Evolutionary conservation across 306 rosid species (phyloP).

Genomic region (Datisca glomerata): DNA sequence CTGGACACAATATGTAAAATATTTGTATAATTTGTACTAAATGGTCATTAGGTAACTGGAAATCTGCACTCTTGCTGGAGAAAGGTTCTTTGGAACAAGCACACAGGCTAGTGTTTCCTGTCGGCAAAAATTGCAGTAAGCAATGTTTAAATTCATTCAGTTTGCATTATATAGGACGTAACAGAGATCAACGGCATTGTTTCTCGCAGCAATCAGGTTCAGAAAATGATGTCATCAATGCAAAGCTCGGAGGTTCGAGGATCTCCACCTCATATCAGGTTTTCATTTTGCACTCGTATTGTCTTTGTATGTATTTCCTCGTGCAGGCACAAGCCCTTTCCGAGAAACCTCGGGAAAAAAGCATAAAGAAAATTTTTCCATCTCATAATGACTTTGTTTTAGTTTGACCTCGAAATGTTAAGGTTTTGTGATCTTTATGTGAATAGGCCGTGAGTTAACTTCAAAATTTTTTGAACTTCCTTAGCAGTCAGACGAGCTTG

Average conservation of each 20-base stretch:
- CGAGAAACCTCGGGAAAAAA: background rate
- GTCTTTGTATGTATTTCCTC: background rate
- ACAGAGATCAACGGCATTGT: slow-evolving; percentile 1
- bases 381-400: no score
- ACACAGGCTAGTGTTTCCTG: background rate
- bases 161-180: background rate
- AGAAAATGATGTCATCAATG: slow-evolving; percentile 72
- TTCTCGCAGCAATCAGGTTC: slow-evolving; percentile 1
- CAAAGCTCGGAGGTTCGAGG: slow-evolving; percentile 64
- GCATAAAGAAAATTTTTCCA: no score
- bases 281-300: background rate
- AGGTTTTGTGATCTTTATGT: no score
- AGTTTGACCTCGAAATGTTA: no score
- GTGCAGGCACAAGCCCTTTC: background rate
- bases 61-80: background rate
- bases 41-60: no score
- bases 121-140: background rate
- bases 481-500: no score
- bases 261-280: slow-evolving; percentile 65
- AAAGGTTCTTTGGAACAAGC: background rate
- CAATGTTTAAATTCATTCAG: background rate
- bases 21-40: no score
- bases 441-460: no score
- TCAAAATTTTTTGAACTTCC: no score
- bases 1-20: no score